Percentiles rank a stretch among this genome's conserved stretches.
Evolutionary conservation across 1,139 yeast species (phyloP).

Genomic region (Yamadazyma jaroonii): DNA sequence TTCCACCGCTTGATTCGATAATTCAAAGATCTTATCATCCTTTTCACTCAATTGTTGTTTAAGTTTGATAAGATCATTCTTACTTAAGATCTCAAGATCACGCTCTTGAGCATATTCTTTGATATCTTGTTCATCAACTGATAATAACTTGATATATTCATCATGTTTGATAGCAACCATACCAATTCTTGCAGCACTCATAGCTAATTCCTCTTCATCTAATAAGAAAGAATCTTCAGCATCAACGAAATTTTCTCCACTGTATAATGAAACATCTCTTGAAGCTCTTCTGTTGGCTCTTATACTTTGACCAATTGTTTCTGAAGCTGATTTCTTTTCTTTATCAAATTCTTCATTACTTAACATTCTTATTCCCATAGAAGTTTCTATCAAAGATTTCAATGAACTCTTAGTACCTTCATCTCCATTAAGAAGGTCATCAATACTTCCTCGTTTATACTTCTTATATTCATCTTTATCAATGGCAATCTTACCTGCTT

Average conservation of each 20-base stretch:
- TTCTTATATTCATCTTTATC: constrained; percentile 6
- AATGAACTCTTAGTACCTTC: constrained; percentile 3
- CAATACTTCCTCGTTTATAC: constrained; percentile 5
- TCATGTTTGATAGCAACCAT: constrained; percentile 30
- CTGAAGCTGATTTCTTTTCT: constrained; percentile 6
- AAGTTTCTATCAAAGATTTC: constrained; percentile 4
- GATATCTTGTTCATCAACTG: constrained; percentile 15
- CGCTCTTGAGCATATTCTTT: constrained; percentile 16
- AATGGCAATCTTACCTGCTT: constrained; percentile 10
- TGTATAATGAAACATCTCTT: constrained; percentile 15
- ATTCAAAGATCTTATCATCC: constrained; percentile 28
- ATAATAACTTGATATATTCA: constrained; percentile 17
- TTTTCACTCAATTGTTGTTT: constrained; percentile 34
- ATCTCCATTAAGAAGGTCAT: constrained; percentile 8
- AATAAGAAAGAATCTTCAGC: constrained; percentile 35
- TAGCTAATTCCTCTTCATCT: constrained; percentile 25
- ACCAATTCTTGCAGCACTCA: constrained; percentile 34
- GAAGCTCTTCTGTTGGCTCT: constrained; percentile 14
- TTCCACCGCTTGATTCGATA: constrained; percentile 15
- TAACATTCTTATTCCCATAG: constrained; percentile 3
- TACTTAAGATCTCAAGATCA: constrained; percentile 20
- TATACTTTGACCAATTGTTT: constrained; percentile 12
- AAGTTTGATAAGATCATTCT: constrained; percentile 24
- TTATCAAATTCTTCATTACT: constrained; percentile 4
- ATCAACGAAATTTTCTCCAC: constrained; percentile 25